Base-by-base conservation (phyloP, 495 filamentous ascomycete species). In the Xylaria longipes region DNA sequence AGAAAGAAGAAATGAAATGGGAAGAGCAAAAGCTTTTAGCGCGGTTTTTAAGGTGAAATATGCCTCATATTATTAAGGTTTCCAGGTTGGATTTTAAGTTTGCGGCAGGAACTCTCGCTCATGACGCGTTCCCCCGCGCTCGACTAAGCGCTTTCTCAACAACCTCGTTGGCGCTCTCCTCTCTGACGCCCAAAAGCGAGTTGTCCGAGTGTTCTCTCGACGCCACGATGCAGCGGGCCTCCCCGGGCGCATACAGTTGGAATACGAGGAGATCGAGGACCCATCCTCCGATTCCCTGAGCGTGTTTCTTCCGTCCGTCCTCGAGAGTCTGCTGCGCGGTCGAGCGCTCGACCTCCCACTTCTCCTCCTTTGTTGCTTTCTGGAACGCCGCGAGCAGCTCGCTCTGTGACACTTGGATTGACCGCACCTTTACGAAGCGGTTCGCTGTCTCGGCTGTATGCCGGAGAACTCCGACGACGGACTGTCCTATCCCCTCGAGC, bases 381-480 rank as follows among this genome's bases (percentile, higher is more conserved):
- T 82, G 80, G 14, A 82, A 81, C 14, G 82, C 73, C 3, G 73
- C 76, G 3, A 87, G 67, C 15, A 88, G 70, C 66, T 85, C 68
- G 5, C 82, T 82, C 72, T 85, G 83, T 5, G 76, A 82, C 11
- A 77, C 73, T 0, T 75, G 71, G 20, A 82, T 79, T 5, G 84
- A 82, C 8, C 83, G 73, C 14, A 86, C 76, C 65, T 80, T 82
- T 1, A 89, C 76, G 54, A 71, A 71, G 0, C 80, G 78, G 72
- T 88, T 88, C 65, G 79, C 81, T 3, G 87, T 88, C 60, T 82
- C 80, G 0, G 79, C 78, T 0, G 61, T 46, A 33, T 86, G 80
- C 27, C 72, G 64, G 3, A 89, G 65, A 14, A 84, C 73, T 0
- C 81, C 82, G 11, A 79, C 81, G 17, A 87, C 71, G n/a, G 84